Percentiles rank a stretch among this genome's conserved stretches.
phyloP scores from a whole-genome alignment of 176 grass and related monocot genomes.

The Musa schizocarpa region DNA sequence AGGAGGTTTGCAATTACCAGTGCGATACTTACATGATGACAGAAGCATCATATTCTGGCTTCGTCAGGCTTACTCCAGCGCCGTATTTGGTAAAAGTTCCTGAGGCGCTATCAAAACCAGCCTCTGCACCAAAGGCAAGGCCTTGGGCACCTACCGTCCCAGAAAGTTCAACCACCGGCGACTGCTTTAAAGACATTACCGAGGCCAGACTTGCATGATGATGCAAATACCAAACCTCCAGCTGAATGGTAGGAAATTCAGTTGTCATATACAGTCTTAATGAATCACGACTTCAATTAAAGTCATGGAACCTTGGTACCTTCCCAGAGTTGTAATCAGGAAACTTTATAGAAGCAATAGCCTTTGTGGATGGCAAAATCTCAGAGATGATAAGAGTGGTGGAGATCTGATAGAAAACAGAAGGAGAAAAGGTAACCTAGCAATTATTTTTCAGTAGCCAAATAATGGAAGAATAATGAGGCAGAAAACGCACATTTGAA shows the following conservation, averaged over 20 bases:
- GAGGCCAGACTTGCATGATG: conserved; percentile 57
- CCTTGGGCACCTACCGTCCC: conserved; percentile 57
- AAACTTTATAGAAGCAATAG: conserved; percentile 76
- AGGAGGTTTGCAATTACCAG: not conserved
- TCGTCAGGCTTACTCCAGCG: conserved; percentile 58
- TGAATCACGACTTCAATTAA: conserved; percentile 7
- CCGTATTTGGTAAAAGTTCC: conserved; percentile 82
- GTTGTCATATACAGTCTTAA: not conserved
- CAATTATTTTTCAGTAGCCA: not conserved
- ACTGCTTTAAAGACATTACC: conserved; percentile 46
- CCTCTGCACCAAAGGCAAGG: conserved; percentile 69
- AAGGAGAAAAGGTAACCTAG: conserved; percentile 2
- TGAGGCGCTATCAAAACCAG: conserved; percentile 61
- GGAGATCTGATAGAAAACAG: conserved; percentile 48
- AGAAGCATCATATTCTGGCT: conserved; percentile 69
- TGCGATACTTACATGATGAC: conserved; percentile 51
- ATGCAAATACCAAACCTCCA: conserved; percentile 87
- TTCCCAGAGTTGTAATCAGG: conserved; percentile 92
- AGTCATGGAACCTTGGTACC: conserved; percentile 31
- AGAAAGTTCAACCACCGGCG: conserved; percentile 76
- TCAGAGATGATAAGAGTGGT: conserved; percentile 66
- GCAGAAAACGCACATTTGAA: conserved; percentile 57
- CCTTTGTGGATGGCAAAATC: conserved; percentile 73
- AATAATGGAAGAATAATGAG: conserved; percentile 6
- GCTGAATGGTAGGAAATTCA: conserved; percentile 27